Base-by-base conservation (phyloP, 306 rosid genomes). In the Leucaena leucocephala region DNA sequence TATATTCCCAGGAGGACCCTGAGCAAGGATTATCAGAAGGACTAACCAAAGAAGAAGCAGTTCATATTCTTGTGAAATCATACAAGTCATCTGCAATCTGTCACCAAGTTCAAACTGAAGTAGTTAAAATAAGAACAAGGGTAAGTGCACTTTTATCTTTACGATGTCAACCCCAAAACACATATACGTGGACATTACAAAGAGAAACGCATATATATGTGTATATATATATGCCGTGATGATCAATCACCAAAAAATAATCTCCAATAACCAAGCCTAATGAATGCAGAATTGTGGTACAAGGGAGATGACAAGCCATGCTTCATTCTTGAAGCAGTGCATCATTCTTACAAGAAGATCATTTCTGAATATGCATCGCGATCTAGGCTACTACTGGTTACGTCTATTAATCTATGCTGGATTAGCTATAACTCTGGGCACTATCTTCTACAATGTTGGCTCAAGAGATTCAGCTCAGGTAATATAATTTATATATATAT, bases 361-460 rank as follows among this genome's bases (percentile, higher is more conserved):
- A 33, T 84, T 77, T 54, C 21, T 82, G 70, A 89, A 89, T 21
- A 89, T 86, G 92, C 43, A 63, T 39, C 82, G 88, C 5, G 90
- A 89, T 64, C 11, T 67, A 21, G 92, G 92, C 67, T 89, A 86
- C 67, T 89, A 89, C 39, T 86, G 90, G 90, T 49, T 86, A 42
- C 88, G 90, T 62, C 61, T 89, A 4, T 48, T 58, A 43, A 65
- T 89, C 44, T 86, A 86, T 22, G 59, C 72, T 19, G 15, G 14
- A 36, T 44, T 88, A 33, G 52, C 81, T 16, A 0, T 74, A 3
- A 72, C 84, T 50, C 61, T 89, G 3, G 92, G 86, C 17, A 68
- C 84, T 4, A 67, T 84, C 68, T 89, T 42, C 70, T 55, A 55
- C 27, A 19, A 82, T 6, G 13, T 84, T 69, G 87, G 82, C 10